Percentiles rank a stretch among this genome's conserved stretches.
Evolutionary conservation across 805 yeast genomes (phyloP).

Genomic region (Monosporozyma siamensis): DNA sequence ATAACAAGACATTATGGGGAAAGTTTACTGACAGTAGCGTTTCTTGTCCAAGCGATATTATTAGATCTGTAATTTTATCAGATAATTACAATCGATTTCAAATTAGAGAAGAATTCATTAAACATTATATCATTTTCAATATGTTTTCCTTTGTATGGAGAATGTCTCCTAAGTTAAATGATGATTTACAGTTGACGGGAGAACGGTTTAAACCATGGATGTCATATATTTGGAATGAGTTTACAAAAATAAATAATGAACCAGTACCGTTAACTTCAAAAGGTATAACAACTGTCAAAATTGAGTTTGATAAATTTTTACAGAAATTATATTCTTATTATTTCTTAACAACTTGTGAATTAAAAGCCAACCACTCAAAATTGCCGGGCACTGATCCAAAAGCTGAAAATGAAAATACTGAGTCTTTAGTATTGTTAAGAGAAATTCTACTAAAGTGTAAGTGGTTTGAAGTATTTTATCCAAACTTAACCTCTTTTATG

Average conservation of each 20-base stretch:
- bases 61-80: conserved; percentile 16
- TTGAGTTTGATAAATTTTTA: conserved; percentile 15
- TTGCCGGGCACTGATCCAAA: too few species aligned
- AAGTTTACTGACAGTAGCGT: conserved; percentile 4
- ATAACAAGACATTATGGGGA: conserved; percentile 12
- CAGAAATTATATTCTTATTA: conserved; percentile 11
- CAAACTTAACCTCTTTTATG: conserved; percentile 10
- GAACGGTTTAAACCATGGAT: conserved; percentile 19
- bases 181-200: too few species aligned
- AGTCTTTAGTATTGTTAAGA: conserved; percentile 6
- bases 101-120: conserved; percentile 18
- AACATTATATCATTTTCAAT: conserved; percentile 15
- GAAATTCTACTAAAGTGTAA: conserved; percentile 11
- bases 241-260: conserved; percentile 6
- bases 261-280: conserved; percentile 7
- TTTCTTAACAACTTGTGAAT: conserved; percentile 13
- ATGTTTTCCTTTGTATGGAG: conserved; percentile 10
- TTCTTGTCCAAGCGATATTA: conserved; percentile 20
- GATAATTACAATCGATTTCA: conserved; percentile 7
- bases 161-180: not conserved
- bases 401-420: too few species aligned
- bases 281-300: conserved; percentile 10
- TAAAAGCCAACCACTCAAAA: conserved; percentile 8
- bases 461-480: conserved; percentile 14
- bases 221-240: conserved; percentile 13